Percentiles rank a stretch among this genome's conserved stretches.
phyloP scores from a whole-genome alignment of 192 early-diverging fungal genomes.

The Geosiphon pyriformis region DNA sequence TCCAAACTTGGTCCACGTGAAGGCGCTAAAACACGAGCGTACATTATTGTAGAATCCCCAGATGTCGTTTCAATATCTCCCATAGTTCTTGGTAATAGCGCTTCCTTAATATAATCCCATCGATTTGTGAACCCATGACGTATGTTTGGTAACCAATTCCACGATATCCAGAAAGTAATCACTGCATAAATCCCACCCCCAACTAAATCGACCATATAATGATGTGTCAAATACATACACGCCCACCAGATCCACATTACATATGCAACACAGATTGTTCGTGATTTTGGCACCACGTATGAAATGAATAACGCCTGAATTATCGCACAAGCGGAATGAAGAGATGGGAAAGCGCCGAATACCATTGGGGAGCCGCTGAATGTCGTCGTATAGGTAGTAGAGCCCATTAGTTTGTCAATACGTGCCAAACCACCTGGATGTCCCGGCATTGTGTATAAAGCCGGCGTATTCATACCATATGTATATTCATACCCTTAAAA shows the following conservation, averaged over 20 bases:
- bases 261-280: slow-evolving; percentile 45
- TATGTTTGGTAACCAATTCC: slow-evolving; percentile 39
- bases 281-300: slow-evolving; percentile 39
- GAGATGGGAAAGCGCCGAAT: slow-evolving; percentile 71
- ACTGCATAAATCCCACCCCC: slow-evolving; percentile 62
- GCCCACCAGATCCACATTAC: slow-evolving; percentile 76
- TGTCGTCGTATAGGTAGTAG: slow-evolving; percentile 53
- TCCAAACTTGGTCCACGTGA: not conserved
- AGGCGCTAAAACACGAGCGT: not conserved
- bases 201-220: slow-evolving; percentile 68
- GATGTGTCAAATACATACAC: slow-evolving; percentile 71
- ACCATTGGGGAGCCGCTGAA: slow-evolving; percentile 67
- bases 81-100: not conserved
- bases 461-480: slow-evolving; percentile 54
- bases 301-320: slow-evolving; percentile 57
- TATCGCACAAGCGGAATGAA: slow-evolving; percentile 67
- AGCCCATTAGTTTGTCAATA: slow-evolving; percentile 61
- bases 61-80: too few relatives aligned
- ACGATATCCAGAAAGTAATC: slow-evolving; percentile 48
- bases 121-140: slow-evolving; percentile 28
- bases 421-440: slow-evolving; percentile 62
- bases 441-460: slow-evolving; percentile 59
- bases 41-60: not conserved
- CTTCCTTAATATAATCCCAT: slow-evolving; percentile 25
- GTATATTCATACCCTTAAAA: slow-evolving; percentile 61